Evolutionary conservation across 2,329 filamentous ascomycete species (phyloP).

Genomic region (Simplicillium sp.): DNA sequence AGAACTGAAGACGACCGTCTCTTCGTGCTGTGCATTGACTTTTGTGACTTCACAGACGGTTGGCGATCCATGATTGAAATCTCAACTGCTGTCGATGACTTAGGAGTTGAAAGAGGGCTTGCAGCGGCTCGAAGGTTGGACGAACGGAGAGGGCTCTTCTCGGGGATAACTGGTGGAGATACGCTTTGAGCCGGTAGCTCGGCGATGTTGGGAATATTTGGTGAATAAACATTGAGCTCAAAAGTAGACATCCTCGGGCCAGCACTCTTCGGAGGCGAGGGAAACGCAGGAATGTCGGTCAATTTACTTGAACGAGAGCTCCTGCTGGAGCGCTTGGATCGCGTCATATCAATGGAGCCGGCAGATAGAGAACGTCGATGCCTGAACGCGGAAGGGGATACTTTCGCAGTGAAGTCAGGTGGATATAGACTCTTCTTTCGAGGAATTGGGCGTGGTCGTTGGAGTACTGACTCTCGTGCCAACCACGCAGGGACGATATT

Average conservation of each 20-base stretch:
- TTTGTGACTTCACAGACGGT: neutral
- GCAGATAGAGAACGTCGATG: constrained; percentile 42
- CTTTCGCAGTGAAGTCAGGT: constrained; percentile 35
- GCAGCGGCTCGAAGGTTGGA: neutral
- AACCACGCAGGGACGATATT: too few species aligned
- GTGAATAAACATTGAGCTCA: constrained; percentile 1
- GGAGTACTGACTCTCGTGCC: constrained; percentile 30
- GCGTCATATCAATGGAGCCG: constrained; percentile 33
- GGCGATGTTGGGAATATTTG: neutral
- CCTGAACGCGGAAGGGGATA: constrained; percentile 26
- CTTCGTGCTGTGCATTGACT: constrained; percentile 14
- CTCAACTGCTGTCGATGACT: neutral
- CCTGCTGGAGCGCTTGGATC: constrained; percentile 27
- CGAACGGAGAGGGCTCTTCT: constrained; percentile 1
- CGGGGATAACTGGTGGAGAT: too few species aligned
- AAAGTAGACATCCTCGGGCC: constrained; percentile 9
- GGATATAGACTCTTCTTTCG: constrained; percentile 36
- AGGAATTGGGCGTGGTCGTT: constrained; percentile 48
- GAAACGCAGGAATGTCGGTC: constrained; percentile 41
- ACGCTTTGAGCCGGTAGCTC: neutral
- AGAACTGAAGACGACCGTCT: constrained; percentile 42
- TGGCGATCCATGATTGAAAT: too few species aligned
- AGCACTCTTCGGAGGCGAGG: constrained; percentile 33
- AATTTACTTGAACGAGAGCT: constrained; percentile 33
- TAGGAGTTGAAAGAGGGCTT: neutral